A percentile compares a stretch with the other conserved stretches of the same genome.
Evolutionary conservation across 306 rosid genomes (phyloP).

Genomic region (Dalbergia cochinchinensis): DNA sequence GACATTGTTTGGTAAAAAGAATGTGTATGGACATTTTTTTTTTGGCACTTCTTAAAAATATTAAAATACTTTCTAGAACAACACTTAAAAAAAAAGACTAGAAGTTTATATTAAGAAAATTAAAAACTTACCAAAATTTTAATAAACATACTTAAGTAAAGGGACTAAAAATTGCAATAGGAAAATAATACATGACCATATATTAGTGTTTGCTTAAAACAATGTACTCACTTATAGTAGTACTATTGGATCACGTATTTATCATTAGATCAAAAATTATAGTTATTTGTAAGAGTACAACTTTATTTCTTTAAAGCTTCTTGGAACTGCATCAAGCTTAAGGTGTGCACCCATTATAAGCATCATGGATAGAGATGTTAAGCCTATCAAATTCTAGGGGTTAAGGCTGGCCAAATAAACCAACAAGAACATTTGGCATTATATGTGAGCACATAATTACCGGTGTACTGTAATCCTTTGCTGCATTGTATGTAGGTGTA

Average conservation of each 20-base stretch:
- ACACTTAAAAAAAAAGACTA: background rate
- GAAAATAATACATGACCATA: conserved; percentile 36
- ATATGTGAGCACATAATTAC: conserved; percentile 11
- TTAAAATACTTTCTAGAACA: background rate
- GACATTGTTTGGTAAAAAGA: too few species aligned
- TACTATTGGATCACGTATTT: too few species aligned
- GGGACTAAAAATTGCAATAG: conserved; percentile 2
- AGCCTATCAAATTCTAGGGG: too few species aligned
- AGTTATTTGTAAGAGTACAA: too few species aligned
- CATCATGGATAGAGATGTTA: too few species aligned
- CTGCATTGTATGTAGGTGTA: conserved; percentile 36
- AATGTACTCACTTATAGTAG: background rate
- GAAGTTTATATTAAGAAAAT: too few species aligned
- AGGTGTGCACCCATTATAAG: too few species aligned
- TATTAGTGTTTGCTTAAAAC: conserved; percentile 19
- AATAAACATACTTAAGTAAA: background rate
- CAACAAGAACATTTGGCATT: conserved; percentile 25
- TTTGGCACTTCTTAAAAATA: background rate
- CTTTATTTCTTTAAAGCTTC: too few species aligned
- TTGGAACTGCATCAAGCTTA: too few species aligned
- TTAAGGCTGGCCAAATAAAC: too few species aligned
- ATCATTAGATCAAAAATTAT: too few species aligned
- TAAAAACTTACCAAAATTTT: background rate
- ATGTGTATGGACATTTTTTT: too few species aligned
- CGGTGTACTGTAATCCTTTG: conserved; percentile 21